Evolutionary conservation across 805 yeast genomes (phyloP), one percentile per base, ranked within the genome.

Genomic region (Wickerhamiella lipophila): DNA sequence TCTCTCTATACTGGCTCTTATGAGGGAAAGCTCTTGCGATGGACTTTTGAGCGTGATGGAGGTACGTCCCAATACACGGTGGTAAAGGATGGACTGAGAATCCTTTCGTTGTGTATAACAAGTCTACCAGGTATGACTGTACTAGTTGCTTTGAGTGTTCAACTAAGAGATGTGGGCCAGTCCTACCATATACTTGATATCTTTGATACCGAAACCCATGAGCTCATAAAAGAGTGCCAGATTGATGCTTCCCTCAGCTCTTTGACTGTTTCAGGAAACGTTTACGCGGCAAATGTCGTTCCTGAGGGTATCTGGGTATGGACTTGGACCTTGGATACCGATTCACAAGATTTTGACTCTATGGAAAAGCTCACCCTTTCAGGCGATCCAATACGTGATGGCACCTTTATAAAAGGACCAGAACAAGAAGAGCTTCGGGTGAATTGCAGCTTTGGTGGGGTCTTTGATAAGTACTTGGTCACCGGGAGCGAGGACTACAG

Each of bases 401-500:
- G 9, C 38, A 7, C 18, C 18, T 15, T 32, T 32, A 15, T 32
- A 16, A 15, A n/a, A 6, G 60, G 58, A 1, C 57, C 60, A 1
- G 11, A 25, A 36, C 94, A 83, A 60, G 74, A 76, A 25, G 72
- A 78, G 22, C 80, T 70, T 57, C 77, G 86, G 34, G 76, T 88
- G 18, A 70, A 94, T 44, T 79, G 94, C 1, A 74, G 85, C 55
- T 79, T 86, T 60, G 94, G 94, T 0, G 80, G 80, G 42, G 71
- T 73, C 50, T 71, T 76, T 52, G 89, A 83, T 55, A 78, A 79
- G 53, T 67, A 83, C 46, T 74, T 85, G 0, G 66, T 81, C n/a
- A 77, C 86, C 55, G 95, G 96, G 0, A 77, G 88, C 41, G 94
- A 83, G 59, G 94, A 87, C 62, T 86, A 86, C 0, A 69, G 73